Percentiles rank a stretch among this genome's conserved stretches.
Conservation (phyloP, 176 grass and related monocot genomes). For the Oryza officinalis region DNA sequence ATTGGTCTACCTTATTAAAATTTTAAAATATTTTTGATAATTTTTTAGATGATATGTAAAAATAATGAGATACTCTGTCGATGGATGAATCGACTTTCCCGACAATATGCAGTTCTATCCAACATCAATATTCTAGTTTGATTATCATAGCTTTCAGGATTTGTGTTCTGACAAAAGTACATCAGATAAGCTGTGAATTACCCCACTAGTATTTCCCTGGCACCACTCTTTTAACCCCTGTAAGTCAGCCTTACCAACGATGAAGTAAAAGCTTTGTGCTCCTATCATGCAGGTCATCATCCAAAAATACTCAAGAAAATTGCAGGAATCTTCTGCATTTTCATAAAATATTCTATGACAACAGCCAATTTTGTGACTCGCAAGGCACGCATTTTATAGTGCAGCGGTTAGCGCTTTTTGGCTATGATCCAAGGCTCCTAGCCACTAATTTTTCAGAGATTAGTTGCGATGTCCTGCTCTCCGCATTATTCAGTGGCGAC, state of each 20-base stretch:
- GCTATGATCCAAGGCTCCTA: neutral
- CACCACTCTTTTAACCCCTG: neutral
- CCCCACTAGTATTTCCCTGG: neutral
- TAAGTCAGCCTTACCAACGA: constrained; percentile 34
- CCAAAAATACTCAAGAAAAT: neutral
- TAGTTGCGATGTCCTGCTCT: constrained; percentile 31
- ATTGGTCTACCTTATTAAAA: too few species aligned
- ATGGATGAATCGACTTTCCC: too few species aligned
- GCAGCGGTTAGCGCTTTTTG: constrained; percentile 47
- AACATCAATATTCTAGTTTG: neutral
- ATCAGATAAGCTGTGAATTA: neutral
- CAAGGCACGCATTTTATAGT: constrained; percentile 24
- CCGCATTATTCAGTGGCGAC: constrained; percentile 28
- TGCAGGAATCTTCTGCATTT: constrained; percentile 17
- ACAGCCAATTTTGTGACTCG: neutral
- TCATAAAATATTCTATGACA: constrained; percentile 5
- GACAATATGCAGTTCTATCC: neutral
- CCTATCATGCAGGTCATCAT: constrained; percentile 22
- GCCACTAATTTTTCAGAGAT: constrained; percentile 36
- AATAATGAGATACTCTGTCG: too few species aligned
- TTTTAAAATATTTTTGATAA: too few species aligned
- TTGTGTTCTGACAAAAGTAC: neutral
- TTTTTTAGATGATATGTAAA: too few species aligned
- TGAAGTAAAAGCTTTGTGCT: constrained; percentile 15
- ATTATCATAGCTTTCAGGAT: neutral